Percentiles rank a stretch among this genome's conserved stretches.
Evolutionary conservation across 495 filamentous ascomycete species (phyloP).

Genomic region (Cudoniella acicularis): DNA sequence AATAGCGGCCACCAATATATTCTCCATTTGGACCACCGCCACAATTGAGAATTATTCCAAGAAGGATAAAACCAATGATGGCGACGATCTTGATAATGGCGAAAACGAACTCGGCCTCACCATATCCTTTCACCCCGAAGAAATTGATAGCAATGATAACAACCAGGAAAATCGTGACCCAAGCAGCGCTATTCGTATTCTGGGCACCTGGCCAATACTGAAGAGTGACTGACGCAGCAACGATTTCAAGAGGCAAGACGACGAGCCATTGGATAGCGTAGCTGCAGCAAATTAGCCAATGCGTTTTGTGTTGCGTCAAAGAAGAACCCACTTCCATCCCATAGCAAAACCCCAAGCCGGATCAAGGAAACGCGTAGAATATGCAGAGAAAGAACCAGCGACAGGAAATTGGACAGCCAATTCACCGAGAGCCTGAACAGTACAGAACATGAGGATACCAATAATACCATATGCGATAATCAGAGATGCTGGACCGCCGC

Average conservation of each 20-base stretch:
- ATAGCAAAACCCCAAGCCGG: slow-evolving; percentile 98
- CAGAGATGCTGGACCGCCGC: slow-evolving; percentile 84
- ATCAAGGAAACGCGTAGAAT: slow-evolving; percentile 89
- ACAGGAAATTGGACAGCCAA: slow-evolving; percentile 81
- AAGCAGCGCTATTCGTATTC: slow-evolving; percentile 63
- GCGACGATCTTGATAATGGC: slow-evolving; percentile 27
- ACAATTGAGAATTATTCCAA: slow-evolving; percentile 75
- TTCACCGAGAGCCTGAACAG: slow-evolving; percentile 88
- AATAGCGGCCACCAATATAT: slow-evolving; percentile 80
- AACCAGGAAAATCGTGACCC: slow-evolving; percentile 80
- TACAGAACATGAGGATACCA: slow-evolving; percentile 88
- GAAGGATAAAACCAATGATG: slow-evolving; percentile 74
- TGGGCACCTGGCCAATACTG: slow-evolving; percentile 72
- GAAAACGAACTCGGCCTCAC: slow-evolving; percentile 74
- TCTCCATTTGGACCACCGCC: slow-evolving; percentile 67
- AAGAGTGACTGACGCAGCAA: slow-evolving; percentile 85
- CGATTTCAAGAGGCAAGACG: slow-evolving; percentile 84
- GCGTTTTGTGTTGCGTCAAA: background rate
- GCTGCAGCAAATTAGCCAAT: slow-evolving; percentile 41
- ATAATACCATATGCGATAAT: slow-evolving; percentile 80
- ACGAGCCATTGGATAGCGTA: slow-evolving; percentile 80
- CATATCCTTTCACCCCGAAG: slow-evolving; percentile 83
- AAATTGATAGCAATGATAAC: slow-evolving; percentile 78
- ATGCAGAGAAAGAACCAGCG: slow-evolving; percentile 90
- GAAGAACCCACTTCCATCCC: slow-evolving; percentile 82